Conservation (phyloP, 129 eudicot genomes). For the Flaveria sonorensis region DNA sequence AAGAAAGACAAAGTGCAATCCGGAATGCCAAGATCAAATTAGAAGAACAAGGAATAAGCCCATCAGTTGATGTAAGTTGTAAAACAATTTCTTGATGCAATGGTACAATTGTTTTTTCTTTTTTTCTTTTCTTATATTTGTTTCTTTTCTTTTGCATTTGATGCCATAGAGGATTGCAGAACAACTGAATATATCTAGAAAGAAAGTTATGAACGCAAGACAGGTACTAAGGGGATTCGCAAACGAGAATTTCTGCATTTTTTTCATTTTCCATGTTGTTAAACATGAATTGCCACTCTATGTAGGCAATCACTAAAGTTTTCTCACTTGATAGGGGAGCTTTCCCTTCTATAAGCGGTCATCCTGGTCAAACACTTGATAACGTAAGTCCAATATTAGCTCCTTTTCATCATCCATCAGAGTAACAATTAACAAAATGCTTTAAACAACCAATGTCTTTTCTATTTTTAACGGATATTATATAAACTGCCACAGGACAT, state of each 20-base stretch:
- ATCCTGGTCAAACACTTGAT: conserved; percentile 80
- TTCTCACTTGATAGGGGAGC: conserved; percentile 90
- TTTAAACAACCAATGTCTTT: background rate
- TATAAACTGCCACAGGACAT: conserved; percentile 59
- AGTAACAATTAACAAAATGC: background rate
- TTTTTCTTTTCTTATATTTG: conserved; percentile 7
- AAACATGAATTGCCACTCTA: background rate
- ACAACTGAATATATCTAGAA: conserved; percentile 74
- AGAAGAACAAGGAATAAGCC: conserved; percentile 79
- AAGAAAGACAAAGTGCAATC: conserved; percentile 80
- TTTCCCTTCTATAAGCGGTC: conserved; percentile 80
- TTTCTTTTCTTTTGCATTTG: conserved; percentile 13
- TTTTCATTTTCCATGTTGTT: conserved; percentile 1
- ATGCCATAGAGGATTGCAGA: conserved; percentile 74
- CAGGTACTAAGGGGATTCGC: conserved; percentile 53
- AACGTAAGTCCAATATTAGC: conserved; percentile 57
- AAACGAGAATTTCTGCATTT: background rate
- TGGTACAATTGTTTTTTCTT: background rate
- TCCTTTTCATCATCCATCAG: background rate
- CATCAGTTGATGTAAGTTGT: conserved; percentile 75
- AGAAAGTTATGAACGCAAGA: conserved; percentile 91
- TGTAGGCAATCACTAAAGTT: conserved; percentile 81
- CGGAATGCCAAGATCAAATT: conserved; percentile 77
- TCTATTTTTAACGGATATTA: background rate
- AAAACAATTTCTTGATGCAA: background rate